Conservation (phyloP, 345 rosid species). For the Lepidium aucheri region DNA sequence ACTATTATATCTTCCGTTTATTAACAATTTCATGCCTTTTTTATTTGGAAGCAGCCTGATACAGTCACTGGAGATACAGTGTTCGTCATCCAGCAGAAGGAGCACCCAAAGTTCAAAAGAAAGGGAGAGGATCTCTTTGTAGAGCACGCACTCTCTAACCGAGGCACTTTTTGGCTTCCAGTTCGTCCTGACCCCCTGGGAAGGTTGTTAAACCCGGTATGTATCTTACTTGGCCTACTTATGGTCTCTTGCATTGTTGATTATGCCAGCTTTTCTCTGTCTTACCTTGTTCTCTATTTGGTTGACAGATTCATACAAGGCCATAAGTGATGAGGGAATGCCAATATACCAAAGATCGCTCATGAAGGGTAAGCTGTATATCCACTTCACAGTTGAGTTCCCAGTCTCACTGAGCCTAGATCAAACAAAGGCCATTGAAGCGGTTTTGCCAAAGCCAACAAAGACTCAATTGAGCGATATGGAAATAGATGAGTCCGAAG, state of each 20-base stretch:
- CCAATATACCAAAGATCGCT: constrained; percentile 65
- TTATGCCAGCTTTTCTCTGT: neutral
- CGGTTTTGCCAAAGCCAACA: constrained; percentile 39
- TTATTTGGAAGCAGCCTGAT: constrained; percentile 64
- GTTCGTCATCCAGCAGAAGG: constrained; percentile 80
- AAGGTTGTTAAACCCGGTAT: constrained; percentile 87
- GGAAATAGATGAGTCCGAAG: constrained; percentile 90
- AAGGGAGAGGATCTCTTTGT: constrained; percentile 80
- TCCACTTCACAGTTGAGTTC: constrained; percentile 83
- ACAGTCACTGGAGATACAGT: constrained; percentile 81
- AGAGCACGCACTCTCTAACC: constrained; percentile 68
- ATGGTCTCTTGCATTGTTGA: neutral
- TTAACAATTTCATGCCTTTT: neutral
- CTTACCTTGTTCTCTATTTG: neutral
- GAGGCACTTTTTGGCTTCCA: constrained; percentile 94
- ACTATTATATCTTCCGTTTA: neutral
- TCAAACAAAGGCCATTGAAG: constrained; percentile 66
- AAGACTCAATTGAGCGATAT: constrained; percentile 51
- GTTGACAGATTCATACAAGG: constrained; percentile 59
- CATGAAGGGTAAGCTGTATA: constrained; percentile 88
- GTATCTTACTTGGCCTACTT: neutral
- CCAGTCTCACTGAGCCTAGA: constrained; percentile 64
- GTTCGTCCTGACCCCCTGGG: constrained; percentile 68
- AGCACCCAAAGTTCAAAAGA: constrained; percentile 76
- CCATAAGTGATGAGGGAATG: constrained; percentile 90